Evolutionary conservation across 1,284 basidiomycete genomes (phyloP), one percentile per base, ranked within the genome.

Genomic region (Abortiporus biennis): DNA sequence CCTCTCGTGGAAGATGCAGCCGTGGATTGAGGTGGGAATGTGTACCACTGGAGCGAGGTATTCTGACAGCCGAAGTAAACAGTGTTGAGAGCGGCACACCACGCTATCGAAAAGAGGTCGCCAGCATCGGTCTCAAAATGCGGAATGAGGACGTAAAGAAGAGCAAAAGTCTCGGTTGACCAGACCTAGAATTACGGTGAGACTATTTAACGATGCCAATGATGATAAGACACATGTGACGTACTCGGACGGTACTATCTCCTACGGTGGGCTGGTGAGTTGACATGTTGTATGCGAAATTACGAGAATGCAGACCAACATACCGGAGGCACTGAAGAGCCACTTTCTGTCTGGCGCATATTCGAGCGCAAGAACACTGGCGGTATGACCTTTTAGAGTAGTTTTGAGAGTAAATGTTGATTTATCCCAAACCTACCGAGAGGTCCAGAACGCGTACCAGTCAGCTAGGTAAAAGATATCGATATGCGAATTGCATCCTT

Each of bases 61-160:
- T 92, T 88, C 63, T 96, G 90, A 55, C 90, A 90, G 20, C 92
- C 93, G 42, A 96, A 72, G 60, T 88, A 95, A 30, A 96, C 69
- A 0, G 84, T 87, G 47, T 83, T 78, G 6, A 81, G 69, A 8
- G 66, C 58, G 1, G 80, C 67, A 11, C 81, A 83, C 87, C 91
- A 98, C 0, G 79, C 77, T 2, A 98, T 69, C 27, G 86, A 91
- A 66, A 92, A 94, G 40, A 97, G 78, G 59, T 97, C 95, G 29
- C 94, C 94, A 2, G 92, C 81, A 29, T 76, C 78, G 2, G 80
- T 85, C 53, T 94, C 90, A 43, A 86, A 72, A 54, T 92, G 88
- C 0, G 94, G 92, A 44, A 83, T 73, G 25, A 98, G 74, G 38
- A 91, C 71, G 56, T 86, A 92, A 27, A 96, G 64, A 3, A 80